phyloP scores from a whole-genome alignment of 768 basidiomycete species.

The Collybia mongolica region DNA sequence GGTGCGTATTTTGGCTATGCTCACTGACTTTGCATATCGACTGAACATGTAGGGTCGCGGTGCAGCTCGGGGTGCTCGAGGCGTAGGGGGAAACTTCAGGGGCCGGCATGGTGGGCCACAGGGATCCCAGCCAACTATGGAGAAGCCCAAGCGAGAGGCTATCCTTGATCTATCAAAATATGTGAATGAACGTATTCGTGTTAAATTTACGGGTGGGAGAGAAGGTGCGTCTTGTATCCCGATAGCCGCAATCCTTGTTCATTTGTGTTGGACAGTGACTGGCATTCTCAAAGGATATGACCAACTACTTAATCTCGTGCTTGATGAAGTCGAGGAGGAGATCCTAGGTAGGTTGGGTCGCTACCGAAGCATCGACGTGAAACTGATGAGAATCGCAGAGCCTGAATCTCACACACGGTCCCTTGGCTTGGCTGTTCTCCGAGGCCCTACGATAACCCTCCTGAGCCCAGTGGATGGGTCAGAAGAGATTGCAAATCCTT shows the following conservation, averaged over 20 bases:
- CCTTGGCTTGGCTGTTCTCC: conserved; percentile 85
- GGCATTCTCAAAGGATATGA: conserved; percentile 96
- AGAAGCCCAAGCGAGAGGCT: conserved; percentile 89
- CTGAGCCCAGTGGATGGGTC: conserved; percentile 94
- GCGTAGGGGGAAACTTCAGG: conserved; percentile 42
- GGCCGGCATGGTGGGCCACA: conserved; percentile 50
- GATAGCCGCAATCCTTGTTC: neutral
- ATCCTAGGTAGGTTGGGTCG: conserved; percentile 50
- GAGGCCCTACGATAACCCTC: conserved; percentile 93
- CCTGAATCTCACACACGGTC: conserved; percentile 61
- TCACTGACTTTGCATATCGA: conserved; percentile 28
- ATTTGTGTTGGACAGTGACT: conserved; percentile 53
- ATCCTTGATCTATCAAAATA: conserved; percentile 96
- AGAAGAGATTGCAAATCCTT: conserved; percentile 92
- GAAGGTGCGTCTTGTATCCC: conserved; percentile 62
- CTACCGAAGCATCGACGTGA: neutral
- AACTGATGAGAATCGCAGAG: conserved; percentile 33
- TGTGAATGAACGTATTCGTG: conserved; percentile 86
- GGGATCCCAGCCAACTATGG: conserved; percentile 47
- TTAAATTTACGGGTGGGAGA: conserved; percentile 97
- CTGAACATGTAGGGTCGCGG: conserved; percentile 58
- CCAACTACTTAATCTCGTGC: conserved; percentile 93
- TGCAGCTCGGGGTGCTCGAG: conserved; percentile 42
- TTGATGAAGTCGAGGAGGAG: conserved; percentile 93
- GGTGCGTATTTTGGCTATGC: conserved; percentile 35